These are phyloP conservation scores for Bassia scoparia DNA, from an alignment of 148 eudicot species.

Conservation along the genomic window DNA sequence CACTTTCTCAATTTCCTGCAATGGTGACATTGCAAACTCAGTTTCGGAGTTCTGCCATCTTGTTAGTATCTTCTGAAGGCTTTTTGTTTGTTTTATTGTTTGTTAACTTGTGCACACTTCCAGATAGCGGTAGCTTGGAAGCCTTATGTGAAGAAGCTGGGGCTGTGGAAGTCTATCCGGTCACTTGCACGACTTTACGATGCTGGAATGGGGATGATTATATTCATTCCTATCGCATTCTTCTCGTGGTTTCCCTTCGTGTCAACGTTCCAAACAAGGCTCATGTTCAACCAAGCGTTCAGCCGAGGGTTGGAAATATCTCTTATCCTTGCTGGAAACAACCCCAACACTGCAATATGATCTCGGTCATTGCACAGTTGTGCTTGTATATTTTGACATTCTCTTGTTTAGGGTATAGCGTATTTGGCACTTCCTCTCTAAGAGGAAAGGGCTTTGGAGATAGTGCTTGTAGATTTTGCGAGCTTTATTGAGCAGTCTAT, in stretches of 20 bases:
- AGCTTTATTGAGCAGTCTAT: not conserved
- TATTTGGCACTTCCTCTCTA: not conserved
- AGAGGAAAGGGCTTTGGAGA: not conserved
- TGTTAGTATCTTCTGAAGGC: not conserved
- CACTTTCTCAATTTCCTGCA: not conserved
- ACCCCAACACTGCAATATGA: conserved; percentile 68
- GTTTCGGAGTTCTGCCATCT: not conserved
- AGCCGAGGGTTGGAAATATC: conserved; percentile 96
- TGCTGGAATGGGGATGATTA: conserved; percentile 94
- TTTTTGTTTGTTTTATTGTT: not conserved
- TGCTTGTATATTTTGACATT: conserved; percentile 5
- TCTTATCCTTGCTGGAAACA: conserved; percentile 97
- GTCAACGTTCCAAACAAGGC: conserved; percentile 94
- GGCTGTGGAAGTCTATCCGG: conserved; percentile 90
- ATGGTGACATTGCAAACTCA: not conserved
- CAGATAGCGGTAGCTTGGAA: conserved; percentile 97
- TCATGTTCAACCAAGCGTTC: conserved; percentile 99
- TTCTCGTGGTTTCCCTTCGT: conserved; percentile 94
- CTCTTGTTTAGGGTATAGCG: not conserved
- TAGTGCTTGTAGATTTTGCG: not conserved
- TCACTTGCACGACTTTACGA: conserved; percentile 88
- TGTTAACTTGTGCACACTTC: not conserved
- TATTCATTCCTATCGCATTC: conserved; percentile 86
- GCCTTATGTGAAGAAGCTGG: conserved; percentile 61
- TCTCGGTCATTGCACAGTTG: not conserved